Conservation (phyloP, 768 basidiomycete genomes). For the Podaxis sp. region DNA sequence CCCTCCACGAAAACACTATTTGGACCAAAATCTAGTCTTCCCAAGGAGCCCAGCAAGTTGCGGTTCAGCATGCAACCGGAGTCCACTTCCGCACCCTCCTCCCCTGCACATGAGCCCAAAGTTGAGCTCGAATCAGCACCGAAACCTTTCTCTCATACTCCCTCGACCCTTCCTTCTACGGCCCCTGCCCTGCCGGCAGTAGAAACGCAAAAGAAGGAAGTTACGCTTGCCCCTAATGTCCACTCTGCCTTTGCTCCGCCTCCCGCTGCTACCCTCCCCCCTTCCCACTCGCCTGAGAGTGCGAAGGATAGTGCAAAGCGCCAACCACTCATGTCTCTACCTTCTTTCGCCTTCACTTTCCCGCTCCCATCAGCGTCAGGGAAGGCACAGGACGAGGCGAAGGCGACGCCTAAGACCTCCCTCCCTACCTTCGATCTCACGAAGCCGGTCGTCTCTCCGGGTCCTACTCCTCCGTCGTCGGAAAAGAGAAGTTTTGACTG, state of each 20-base stretch:
- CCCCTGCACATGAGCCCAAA: slow-evolving; percentile 22
- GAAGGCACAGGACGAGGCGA: slow-evolving; percentile 32
- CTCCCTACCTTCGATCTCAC: slow-evolving; percentile 44
- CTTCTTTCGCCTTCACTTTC: slow-evolving; percentile 31
- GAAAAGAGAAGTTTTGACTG: slow-evolving; percentile 48
- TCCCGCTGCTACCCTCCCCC: not conserved
- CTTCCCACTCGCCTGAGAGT: slow-evolving; percentile 13
- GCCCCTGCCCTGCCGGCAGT: not conserved
- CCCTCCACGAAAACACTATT: slow-evolving; percentile 14
- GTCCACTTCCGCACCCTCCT: slow-evolving; percentile 23
- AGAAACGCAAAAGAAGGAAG: not conserved
- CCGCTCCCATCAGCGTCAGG: slow-evolving; percentile 16
- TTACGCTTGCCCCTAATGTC: not conserved
- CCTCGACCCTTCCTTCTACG: slow-evolving; percentile 9
- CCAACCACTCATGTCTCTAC: slow-evolving; percentile 22
- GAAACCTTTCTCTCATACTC: slow-evolving; percentile 12
- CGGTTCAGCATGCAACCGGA: slow-evolving; percentile 68
- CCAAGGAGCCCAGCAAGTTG: slow-evolving; percentile 77
- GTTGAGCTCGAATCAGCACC: slow-evolving; percentile 14
- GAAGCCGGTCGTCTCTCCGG: slow-evolving; percentile 5
- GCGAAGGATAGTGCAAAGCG: slow-evolving; percentile 24
- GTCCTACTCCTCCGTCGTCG: slow-evolving; percentile 13
- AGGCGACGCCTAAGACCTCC: slow-evolving; percentile 30
- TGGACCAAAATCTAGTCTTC: slow-evolving; percentile 37
- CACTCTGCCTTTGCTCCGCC: not conserved